Conservation (phyloP, 345 rosid species). For the Cardamine chenopodiifolia region DNA sequence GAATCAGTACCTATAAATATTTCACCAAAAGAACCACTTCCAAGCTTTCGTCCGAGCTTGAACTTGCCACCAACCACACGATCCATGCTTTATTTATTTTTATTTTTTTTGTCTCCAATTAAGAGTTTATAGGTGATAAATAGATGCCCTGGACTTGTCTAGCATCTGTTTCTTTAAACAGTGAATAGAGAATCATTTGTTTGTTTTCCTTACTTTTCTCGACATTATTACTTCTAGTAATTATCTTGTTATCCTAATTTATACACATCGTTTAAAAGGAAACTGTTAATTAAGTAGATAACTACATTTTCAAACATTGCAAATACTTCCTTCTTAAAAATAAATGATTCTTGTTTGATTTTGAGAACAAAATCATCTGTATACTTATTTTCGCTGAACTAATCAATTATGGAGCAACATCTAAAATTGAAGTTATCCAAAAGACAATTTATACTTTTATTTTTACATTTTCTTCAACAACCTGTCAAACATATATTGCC, state of each 20-base stretch:
- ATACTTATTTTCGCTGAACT: not conserved
- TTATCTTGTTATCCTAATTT: not conserved
- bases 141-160: slow-evolving; percentile 21
- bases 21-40: slow-evolving; percentile 96
- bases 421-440: slow-evolving; percentile 3
- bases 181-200: not conserved
- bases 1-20: slow-evolving; percentile 68
- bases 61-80: slow-evolving; percentile 74
- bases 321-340: not conserved
- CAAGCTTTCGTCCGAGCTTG: slow-evolving; percentile 95
- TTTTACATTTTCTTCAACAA: slow-evolving; percentile 30
- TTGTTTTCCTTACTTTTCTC: too few species aligned
- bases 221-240: too few species aligned
- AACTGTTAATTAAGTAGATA: not conserved
- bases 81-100: too few species aligned
- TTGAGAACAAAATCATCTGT: not conserved
- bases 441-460: not conserved
- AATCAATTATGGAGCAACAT: not conserved
- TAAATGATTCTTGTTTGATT: not conserved
- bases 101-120: slow-evolving; percentile 6
- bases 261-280: not conserved
- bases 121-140: too few species aligned
- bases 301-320: not conserved
- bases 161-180: not conserved
- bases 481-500: slow-evolving; percentile 24